Base-by-base conservation (phyloP, 768 basidiomycete species). In the Tubosaeta sp. region DNA sequence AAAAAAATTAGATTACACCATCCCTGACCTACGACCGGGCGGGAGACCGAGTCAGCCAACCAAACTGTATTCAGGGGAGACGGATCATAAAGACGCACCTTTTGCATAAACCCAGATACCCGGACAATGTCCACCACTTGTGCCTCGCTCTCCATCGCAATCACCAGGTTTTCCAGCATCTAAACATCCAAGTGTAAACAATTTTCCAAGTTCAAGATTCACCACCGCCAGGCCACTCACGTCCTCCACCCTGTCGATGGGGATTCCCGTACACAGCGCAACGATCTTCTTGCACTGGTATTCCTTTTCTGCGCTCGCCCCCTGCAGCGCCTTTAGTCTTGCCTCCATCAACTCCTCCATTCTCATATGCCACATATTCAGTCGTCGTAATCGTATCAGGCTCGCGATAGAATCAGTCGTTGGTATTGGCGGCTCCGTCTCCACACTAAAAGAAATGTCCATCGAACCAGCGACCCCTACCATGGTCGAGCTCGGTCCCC, bases 241-340 rank as follows among this genome's bases (percentile, higher is more conserved):
- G 63, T 84, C 84, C 67, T 96, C 95, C 46, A 98, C 87, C 67
- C 86, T 84, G 60, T 95, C 92, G 40, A 89, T 76, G 2, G 88
- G 82, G 42, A 94, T 84, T 19, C 89, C 88, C 4, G 91, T 89
- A 66, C 91, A 94, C 36, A 94, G 72, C 13, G 92, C 84, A 22
- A 99, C 86, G 53, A 98, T 85, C 71, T 84, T 94, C 71, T 89
- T 86, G 73, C 90, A 95, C 68, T 93, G 86, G 60, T 87, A 86
- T 64, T 94, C 90, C 70, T 88, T 92, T 71, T 93, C 91, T 16
- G 87, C 86, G 59, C 86, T 87, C 27, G 85, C 84, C 40, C 87
- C 90, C 58, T 89, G 82, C 56, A 94, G 68, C 29, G 76, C 75
- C 61, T 79, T 77, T 52, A 96, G 69, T 53, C 90, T 77, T 53